Base-by-base conservation (phyloP, 1,284 basidiomycete genomes). In the Thecaphora thlaspeos region DNA sequence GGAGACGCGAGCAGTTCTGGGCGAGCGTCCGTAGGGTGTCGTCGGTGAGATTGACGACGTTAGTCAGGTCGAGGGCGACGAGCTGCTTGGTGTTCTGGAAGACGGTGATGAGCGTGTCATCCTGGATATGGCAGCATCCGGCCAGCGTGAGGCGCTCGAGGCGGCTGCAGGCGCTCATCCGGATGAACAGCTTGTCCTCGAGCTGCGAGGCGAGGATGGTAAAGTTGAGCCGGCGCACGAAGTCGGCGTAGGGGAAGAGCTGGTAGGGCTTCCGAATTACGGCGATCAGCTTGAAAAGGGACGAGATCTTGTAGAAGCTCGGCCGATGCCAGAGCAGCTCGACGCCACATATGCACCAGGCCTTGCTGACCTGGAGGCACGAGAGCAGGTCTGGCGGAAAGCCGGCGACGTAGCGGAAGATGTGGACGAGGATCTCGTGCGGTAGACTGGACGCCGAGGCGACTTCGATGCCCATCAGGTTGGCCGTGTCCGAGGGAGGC, bases 241-340 rank as follows among this genome's bases (percentile, higher is more conserved):
- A 92, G 51, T 83, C 82, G 41, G 89, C 84, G 75, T 98, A 98
- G 7, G 88, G 87, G 79, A 98, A 94, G 0, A 89, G 89, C 64
- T 87, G 61, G 26, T 64, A 61, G 19, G 73, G 67, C 43, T 64
- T 64, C 38, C 63, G 57, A 40, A 76, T 69, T 41, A 71, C 65
- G 39, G 73, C 62, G 18, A 71, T 68, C 42, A 76, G 44, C 45
- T 88, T 88, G 76, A 87, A 83, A 46, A 94, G 83, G 40, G 87
- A 87, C 46, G 83, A 81, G 54, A 86, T 82, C 57, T 84, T 85
- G 50, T 84, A 82, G 75, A 94, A 87, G 49, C 83, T 82, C 17
- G 94, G 93, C 69, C 90, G 88, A 79, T 93, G 88, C 94, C 94
- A 99, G 19, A 98, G 83, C 18, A 97, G 83, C 78, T 96, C 91